phyloP scores from a whole-genome alignment of 2,329 filamentous ascomycete species.

The Penicillium crustosum region DNA sequence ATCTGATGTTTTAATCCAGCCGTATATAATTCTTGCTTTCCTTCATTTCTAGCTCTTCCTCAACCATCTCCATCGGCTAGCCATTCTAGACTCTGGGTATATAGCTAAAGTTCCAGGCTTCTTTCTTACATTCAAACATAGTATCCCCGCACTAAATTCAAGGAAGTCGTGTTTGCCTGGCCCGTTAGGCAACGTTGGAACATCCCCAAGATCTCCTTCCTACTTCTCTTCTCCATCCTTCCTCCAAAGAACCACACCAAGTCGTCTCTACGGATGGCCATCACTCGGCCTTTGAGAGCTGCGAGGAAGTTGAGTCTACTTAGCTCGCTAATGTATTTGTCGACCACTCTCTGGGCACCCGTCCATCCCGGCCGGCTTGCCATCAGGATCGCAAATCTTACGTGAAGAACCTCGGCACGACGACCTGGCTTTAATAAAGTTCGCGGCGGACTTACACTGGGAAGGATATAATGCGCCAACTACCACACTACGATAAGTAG shows the following conservation, averaged over 20 bases:
- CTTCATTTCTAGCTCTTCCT: neutral
- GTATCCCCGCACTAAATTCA: too few relatives aligned
- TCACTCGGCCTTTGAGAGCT: neutral
- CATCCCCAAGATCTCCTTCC: too few relatives aligned
- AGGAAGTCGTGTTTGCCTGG: too few relatives aligned
- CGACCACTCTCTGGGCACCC: neutral
- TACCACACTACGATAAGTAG: too few relatives aligned
- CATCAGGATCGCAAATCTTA: neutral
- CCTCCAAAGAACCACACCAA: neutral
- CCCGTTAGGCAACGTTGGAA: too few relatives aligned
- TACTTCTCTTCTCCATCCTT: neutral
- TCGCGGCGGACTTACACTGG: too few relatives aligned
- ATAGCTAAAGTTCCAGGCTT: too few relatives aligned
- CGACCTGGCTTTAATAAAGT: too few relatives aligned
- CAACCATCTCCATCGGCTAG: neutral
- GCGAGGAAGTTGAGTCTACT: neutral
- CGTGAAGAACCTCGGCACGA: too few relatives aligned
- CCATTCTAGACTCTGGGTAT: neutral
- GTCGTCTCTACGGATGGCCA: neutral
- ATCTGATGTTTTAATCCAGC: neutral
- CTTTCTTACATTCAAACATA: too few relatives aligned
- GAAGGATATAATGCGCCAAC: too few relatives aligned
- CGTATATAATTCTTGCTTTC: neutral
- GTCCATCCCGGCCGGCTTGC: neutral
- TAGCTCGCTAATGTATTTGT: neutral